A percentile compares a stretch with the other conserved stretches of the same genome.
phyloP scores from a whole-genome alignment of 2,329 filamentous ascomycete species.

The Tolypocladium guangdongense region DNA sequence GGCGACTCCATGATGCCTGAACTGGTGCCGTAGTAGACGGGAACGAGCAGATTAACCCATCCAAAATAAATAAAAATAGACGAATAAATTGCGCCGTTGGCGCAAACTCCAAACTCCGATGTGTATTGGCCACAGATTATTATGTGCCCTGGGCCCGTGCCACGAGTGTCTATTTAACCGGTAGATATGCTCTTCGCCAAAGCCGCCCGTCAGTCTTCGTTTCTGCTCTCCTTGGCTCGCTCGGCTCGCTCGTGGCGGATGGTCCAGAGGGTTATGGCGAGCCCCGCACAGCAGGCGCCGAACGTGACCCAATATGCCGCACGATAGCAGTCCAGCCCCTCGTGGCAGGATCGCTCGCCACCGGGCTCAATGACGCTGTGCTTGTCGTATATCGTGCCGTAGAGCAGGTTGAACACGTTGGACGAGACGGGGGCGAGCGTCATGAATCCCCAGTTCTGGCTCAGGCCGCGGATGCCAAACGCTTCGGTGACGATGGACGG shows the following conservation, averaged over 20 bases:
- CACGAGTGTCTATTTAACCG: not conserved
- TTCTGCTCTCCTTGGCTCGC: slow-evolving; percentile 25
- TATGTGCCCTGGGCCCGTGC: not conserved
- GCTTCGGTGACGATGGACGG: slow-evolving; percentile 82
- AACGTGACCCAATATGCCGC: slow-evolving; percentile 74
- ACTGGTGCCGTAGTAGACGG: too few species aligned
- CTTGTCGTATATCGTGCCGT: slow-evolving; percentile 71
- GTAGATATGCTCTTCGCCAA: too few species aligned
- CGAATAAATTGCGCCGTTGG: not conserved
- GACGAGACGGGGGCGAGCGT: slow-evolving; percentile 81
- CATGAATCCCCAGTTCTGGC: slow-evolving; percentile 95
- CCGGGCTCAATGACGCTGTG: slow-evolving; percentile 60
- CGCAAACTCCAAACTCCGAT: not conserved
- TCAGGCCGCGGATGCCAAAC: slow-evolving; percentile 81
- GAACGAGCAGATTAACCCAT: too few species aligned
- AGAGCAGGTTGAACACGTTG: slow-evolving; percentile 87
- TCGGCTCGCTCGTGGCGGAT: slow-evolving; percentile 47
- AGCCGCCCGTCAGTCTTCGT: slow-evolving; percentile 6
- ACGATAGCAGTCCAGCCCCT: slow-evolving; percentile 72
- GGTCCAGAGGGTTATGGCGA: slow-evolving; percentile 59
- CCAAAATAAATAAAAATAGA: not conserved
- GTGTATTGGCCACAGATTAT: not conserved
- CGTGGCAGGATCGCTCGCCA: slow-evolving; percentile 63
- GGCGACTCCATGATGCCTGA: not conserved
- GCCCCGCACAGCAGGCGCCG: slow-evolving; percentile 55